Percentiles rank a stretch among this genome's conserved stretches.
phyloP scores from a whole-genome alignment of 2,329 filamentous ascomycete species.

The Beauveria sp. region DNA sequence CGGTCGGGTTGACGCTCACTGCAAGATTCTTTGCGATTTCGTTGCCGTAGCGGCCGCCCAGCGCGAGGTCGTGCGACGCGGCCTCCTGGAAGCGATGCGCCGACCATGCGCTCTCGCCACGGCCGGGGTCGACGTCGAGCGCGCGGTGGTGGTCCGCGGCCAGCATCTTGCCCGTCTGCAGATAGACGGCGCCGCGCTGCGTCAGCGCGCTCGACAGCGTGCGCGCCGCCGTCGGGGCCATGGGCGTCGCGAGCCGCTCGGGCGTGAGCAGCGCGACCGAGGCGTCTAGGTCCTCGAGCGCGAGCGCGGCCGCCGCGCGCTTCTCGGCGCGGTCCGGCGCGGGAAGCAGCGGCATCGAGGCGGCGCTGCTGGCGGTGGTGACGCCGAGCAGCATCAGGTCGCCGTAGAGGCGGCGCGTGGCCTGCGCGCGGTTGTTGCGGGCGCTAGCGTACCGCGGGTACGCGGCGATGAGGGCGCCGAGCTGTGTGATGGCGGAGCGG shows the following conservation, averaged over 20 bases:
- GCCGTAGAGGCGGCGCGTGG: slow-evolving; percentile 53
- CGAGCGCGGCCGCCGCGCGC: slow-evolving; percentile 29
- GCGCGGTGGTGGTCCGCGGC: slow-evolving; percentile 18
- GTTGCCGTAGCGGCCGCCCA: slow-evolving; percentile 58
- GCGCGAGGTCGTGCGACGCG: slow-evolving; percentile 54
- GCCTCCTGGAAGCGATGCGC: slow-evolving; percentile 53
- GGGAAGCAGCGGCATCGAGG: slow-evolving; percentile 32
- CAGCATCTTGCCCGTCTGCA: slow-evolving; percentile 47
- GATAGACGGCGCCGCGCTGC: slow-evolving; percentile 60
- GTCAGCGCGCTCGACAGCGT: slow-evolving; percentile 65
- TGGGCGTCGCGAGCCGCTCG: slow-evolving; percentile 35
- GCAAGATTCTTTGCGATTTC: slow-evolving; percentile 57
- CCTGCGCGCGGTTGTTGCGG: slow-evolving; percentile 67
- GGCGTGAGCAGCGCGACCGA: slow-evolving; percentile 55
- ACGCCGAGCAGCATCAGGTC: slow-evolving; percentile 46
- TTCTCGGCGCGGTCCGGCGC: slow-evolving; percentile 30
- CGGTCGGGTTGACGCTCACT: slow-evolving; percentile 59
- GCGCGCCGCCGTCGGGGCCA: slow-evolving; percentile 58
- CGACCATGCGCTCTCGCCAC: slow-evolving; percentile 42
- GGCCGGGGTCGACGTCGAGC: slow-evolving; percentile 29
- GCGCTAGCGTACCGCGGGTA: slow-evolving; percentile 63
- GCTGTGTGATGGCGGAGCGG: slow-evolving; percentile 34
- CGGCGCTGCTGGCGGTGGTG: slow-evolving; percentile 26
- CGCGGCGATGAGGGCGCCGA: slow-evolving; percentile 49
- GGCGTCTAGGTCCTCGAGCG: slow-evolving; percentile 46